phyloP scores from a whole-genome alignment of 306 rosid species.

The Cucurbita maxima region DNA sequence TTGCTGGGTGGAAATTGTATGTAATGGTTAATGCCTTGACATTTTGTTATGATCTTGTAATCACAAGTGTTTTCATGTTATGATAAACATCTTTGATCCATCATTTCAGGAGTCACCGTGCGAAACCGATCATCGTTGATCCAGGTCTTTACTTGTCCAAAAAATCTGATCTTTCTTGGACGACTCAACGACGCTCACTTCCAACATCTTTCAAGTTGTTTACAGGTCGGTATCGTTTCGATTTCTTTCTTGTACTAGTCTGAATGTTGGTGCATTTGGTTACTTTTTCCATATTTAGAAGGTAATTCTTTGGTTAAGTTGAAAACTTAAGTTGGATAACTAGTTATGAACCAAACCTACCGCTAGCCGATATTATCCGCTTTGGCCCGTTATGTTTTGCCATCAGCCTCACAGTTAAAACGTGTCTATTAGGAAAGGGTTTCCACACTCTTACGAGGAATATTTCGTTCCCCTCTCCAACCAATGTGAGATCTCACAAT shows the following conservation, averaged over 20 bases:
- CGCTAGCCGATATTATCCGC: too few species aligned
- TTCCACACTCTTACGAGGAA: too few species aligned
- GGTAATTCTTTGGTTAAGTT: neutral
- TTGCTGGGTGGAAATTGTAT: constrained; percentile 87
- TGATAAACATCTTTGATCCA: neutral
- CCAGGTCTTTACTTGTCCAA: constrained; percentile 47
- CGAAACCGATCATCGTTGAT: constrained; percentile 69
- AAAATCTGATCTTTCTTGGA: constrained; percentile 68
- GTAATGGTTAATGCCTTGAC: constrained; percentile 14
- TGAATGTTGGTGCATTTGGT: neutral
- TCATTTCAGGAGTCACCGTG: constrained; percentile 73
- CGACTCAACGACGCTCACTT: constrained; percentile 76
- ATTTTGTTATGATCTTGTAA: neutral
- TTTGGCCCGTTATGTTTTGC: too few species aligned
- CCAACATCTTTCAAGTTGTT: constrained; percentile 74
- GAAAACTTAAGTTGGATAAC: neutral
- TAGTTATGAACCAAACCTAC: neutral
- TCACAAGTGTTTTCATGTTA: neutral
- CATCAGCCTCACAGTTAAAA: too few species aligned
- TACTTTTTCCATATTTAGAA: neutral
- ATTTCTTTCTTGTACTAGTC: neutral
- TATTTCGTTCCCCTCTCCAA: too few species aligned
- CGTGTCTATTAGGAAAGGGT: too few species aligned
- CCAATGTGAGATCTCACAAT: too few species aligned
- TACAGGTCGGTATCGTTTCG: constrained; percentile 37